These are phyloP conservation scores for Osmozyma mogii DNA, from an alignment of 805 yeast genomes.

Conservation along the genomic window DNA sequence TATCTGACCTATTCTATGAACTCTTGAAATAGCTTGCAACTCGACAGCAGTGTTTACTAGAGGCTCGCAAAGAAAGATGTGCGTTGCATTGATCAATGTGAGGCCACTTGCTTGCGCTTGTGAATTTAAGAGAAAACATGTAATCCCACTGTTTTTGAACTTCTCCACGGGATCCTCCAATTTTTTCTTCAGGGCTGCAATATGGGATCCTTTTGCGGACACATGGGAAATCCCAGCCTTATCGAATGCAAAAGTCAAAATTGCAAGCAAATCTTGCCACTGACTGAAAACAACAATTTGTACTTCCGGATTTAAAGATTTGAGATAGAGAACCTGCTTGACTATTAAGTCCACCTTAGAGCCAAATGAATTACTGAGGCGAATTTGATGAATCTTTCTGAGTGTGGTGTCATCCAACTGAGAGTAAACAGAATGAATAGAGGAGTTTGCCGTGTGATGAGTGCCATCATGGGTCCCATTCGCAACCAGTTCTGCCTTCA, in stretches of 20 bases:
- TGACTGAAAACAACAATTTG: slow-evolving; percentile 89
- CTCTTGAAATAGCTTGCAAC: slow-evolving; percentile 83
- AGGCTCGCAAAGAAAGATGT: slow-evolving; percentile 89
- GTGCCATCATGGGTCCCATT: slow-evolving; percentile 12
- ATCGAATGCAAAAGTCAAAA: slow-evolving; percentile 59
- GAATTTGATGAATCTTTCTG: slow-evolving; percentile 33
- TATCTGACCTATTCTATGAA: slow-evolving; percentile 88
- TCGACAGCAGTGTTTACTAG: slow-evolving; percentile 81
- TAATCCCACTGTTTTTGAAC: slow-evolving; percentile 51
- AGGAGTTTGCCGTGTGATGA: slow-evolving; percentile 4
- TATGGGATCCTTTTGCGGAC: slow-evolving; percentile 40
- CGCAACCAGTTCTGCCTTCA: slow-evolving; percentile 40
- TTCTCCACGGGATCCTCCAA: slow-evolving; percentile 30
- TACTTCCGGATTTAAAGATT: slow-evolving; percentile 46
- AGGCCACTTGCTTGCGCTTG: slow-evolving; percentile 85
- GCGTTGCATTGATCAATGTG: slow-evolving; percentile 86
- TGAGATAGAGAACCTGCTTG: slow-evolving; percentile 60
- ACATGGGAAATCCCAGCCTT: slow-evolving; percentile 50
- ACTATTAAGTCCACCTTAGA: slow-evolving; percentile 82
- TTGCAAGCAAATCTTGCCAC: slow-evolving; percentile 67
- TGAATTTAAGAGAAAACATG: slow-evolving; percentile 82
- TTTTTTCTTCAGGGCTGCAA: slow-evolving; percentile 2
- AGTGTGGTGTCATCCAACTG: slow-evolving; percentile 36
- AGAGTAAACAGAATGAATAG: slow-evolving; percentile 30
- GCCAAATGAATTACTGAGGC: slow-evolving; percentile 48